A percentile compares a stretch with the other conserved stretches of the same genome.
Conservation (phyloP, 192 early-diverging fungal genomes). For the Coemansia sp. region DNA sequence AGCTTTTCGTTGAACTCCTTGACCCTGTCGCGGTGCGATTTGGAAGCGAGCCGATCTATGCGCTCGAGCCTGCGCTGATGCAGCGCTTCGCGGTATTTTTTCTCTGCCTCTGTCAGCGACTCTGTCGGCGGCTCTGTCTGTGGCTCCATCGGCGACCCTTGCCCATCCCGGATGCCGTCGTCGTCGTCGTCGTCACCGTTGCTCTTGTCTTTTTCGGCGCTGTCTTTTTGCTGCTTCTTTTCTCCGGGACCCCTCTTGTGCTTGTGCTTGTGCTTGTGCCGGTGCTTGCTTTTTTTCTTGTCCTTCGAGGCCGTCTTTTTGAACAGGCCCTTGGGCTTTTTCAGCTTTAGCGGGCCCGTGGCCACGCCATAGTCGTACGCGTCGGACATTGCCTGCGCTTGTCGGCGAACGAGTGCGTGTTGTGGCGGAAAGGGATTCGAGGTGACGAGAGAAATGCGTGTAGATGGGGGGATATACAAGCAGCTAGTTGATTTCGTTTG, state of each 20-base stretch:
- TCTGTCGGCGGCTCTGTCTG: not conserved
- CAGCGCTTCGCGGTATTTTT: slow-evolving; percentile 16
- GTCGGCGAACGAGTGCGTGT: too few species aligned
- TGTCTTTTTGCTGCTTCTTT: not conserved
- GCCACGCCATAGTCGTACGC: slow-evolving; percentile 48
- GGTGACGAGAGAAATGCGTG: not conserved
- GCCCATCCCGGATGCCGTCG: not conserved
- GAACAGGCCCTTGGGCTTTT: slow-evolving; percentile 20
- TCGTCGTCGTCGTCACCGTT: slow-evolving; percentile 7
- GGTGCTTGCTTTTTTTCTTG: not conserved
- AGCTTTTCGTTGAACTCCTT: slow-evolving; percentile 65
- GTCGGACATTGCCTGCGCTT: slow-evolving; percentile 33
- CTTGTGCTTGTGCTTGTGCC: slow-evolving; percentile 6
- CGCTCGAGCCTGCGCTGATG: slow-evolving; percentile 35
- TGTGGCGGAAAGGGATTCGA: too few species aligned
- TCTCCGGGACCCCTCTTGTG: not conserved
- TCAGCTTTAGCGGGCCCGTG: slow-evolving; percentile 34
- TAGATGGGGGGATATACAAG: too few species aligned
- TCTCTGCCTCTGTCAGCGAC: slow-evolving; percentile 32
- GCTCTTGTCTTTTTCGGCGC: not conserved
- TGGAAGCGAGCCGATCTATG: slow-evolving; percentile 40
- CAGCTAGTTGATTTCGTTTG: not conserved
- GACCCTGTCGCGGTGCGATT: slow-evolving; percentile 46
- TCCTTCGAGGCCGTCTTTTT: slow-evolving; percentile 19
- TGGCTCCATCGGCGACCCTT: not conserved